Base-by-base conservation (phyloP, 129 eudicot species). In the Centaurea solstitialis region DNA sequence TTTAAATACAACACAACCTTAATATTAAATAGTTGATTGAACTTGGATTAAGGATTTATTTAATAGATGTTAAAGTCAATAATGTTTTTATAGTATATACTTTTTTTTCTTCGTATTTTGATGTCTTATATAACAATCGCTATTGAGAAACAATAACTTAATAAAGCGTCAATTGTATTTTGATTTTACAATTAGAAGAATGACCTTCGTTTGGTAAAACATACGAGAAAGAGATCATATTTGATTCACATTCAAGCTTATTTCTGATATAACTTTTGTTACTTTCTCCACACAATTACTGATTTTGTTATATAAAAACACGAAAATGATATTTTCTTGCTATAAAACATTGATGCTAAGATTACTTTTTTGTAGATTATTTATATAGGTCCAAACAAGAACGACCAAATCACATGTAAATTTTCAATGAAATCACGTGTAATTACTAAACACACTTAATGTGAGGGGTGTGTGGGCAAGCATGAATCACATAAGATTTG, bases 1-100 rank as follows among this genome's bases (percentile, higher is more conserved):
- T 59, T 21, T 59, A 71, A 57, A 76, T 68, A 70, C 65, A 64
- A 64, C 68, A 64, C 74, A 39, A 70, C 78, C 78, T 40, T 83
- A 76, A 57, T 24, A 11, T 62, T 71, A 70, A 24, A 62, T 9
- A 17, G 75, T 53, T 81, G 77, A 75, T 20, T 20, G 37, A 66
- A 81, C 62, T 45, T 12, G 9, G 4, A 11, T 68, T 8, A 24
- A 37, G 20, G 5, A 23, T 26, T 22, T 5, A 12, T 81, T 61
- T 74, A 80, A 20, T 39, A 61, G 1, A 78, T 26, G 33, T 18
- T 75, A 18, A 9, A 30, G 37, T 75, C 47, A 53, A 64, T 22
- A 47, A 4, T 73, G 37, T 24, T 11, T 33, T 26, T 26, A 26
- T 26, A 26, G 30, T 26, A 26, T 26, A 26, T 26, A 26, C n/a